Evolutionary conservation across 768 basidiomycete genomes (phyloP).

Genomic region (Lactarius psammicola): DNA sequence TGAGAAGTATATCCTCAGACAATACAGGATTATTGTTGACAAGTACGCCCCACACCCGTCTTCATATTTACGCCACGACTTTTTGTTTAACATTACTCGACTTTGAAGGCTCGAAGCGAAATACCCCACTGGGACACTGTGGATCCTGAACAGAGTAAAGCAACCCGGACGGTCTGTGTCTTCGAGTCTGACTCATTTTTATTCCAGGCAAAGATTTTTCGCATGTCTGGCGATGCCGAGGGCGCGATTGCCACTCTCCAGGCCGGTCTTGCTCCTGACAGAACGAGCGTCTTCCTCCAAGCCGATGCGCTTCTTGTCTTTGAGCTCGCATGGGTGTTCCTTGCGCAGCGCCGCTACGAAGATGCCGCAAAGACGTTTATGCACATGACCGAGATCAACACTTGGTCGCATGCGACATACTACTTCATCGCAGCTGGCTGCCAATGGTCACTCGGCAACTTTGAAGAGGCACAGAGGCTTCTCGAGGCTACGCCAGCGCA

Average conservation of each 20-base stretch:
- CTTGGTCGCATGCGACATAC: slow-evolving; percentile 77
- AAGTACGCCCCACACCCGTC: slow-evolving; percentile 42
- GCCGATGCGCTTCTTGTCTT: slow-evolving; percentile 73
- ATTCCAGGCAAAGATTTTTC: slow-evolving; percentile 64
- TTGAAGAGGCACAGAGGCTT: slow-evolving; percentile 57
- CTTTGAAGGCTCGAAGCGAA: slow-evolving; percentile 47
- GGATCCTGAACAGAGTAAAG: slow-evolving; percentile 68
- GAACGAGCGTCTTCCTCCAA: slow-evolving; percentile 59
- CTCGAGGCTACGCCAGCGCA: slow-evolving; percentile 60
- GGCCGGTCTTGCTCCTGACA: slow-evolving; percentile 53
- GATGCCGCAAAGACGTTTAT: slow-evolving; percentile 70
- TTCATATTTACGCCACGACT: not conserved
- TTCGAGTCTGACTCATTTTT: not conserved
- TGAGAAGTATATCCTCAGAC: slow-evolving; percentile 57
- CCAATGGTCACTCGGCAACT: slow-evolving; percentile 54
- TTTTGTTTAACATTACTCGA: not conserved
- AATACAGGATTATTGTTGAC: slow-evolving; percentile 64
- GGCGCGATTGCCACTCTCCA: slow-evolving; percentile 63
- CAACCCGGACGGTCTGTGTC: not conserved
- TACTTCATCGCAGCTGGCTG: slow-evolving; percentile 79
- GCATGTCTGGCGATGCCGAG: slow-evolving; percentile 66
- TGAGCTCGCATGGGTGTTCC: slow-evolving; percentile 75
- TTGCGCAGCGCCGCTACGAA: slow-evolving; percentile 60
- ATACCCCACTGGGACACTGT: slow-evolving; percentile 67
- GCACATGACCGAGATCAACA: slow-evolving; percentile 62